Conservation (phyloP, 805 yeast genomes). For the Wickerhamomyces chambardii region DNA sequence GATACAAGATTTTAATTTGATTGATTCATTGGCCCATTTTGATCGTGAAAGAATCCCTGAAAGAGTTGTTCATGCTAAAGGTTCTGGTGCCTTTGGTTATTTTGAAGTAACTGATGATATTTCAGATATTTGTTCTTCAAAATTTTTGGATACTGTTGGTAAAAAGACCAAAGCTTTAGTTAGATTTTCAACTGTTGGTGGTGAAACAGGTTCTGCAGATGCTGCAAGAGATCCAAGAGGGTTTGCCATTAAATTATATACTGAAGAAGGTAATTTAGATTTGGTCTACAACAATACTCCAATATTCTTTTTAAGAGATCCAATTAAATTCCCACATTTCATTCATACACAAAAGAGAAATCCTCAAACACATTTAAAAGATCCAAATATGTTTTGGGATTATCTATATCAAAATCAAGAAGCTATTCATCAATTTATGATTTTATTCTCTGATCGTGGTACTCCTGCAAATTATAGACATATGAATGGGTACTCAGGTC, state of each 20-base stretch:
- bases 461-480: constrained; percentile 68
- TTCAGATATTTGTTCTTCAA: constrained; percentile 60
- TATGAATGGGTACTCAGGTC: constrained; percentile 84
- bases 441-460: constrained; percentile 73
- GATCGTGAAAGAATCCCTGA: constrained; percentile 89
- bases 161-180: constrained; percentile 67
- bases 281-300: constrained; percentile 86
- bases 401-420: constrained; percentile 64
- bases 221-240: constrained; percentile 88
- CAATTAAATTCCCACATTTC: constrained; percentile 78
- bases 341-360: constrained; percentile 86
- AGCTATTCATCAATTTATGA: constrained; percentile 65
- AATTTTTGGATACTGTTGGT: constrained; percentile 66
- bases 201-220: constrained; percentile 76
- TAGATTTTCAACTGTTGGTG: constrained; percentile 84
- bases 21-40: constrained; percentile 79
- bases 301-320: constrained; percentile 77
- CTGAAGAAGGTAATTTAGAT: constrained; percentile 80
- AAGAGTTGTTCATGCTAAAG: constrained; percentile 90
- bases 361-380: constrained; percentile 73
- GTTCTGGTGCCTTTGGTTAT: constrained; percentile 84
- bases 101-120: constrained; percentile 86
- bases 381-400: constrained; percentile 77
- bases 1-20: constrained; percentile 72
- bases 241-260: constrained; percentile 69